Conservation (phyloP, 768 basidiomycete genomes). For the Trametes sanguinea region DNA sequence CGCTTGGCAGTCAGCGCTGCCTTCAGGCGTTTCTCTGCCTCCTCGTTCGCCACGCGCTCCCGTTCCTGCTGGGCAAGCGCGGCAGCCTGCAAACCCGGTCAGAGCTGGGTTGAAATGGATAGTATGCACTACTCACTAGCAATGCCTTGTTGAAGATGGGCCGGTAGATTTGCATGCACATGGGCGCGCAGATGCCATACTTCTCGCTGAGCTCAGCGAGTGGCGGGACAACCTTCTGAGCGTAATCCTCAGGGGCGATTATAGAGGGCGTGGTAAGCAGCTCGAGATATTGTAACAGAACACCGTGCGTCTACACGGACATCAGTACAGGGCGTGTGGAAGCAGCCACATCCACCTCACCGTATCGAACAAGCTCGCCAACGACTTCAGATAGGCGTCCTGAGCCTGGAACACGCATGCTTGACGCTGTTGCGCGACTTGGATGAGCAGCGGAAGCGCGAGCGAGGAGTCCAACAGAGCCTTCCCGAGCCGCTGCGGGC, state of each 20-base stretch:
- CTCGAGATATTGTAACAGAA: constrained; percentile 90
- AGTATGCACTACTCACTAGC: constrained; percentile 45
- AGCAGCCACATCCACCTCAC: constrained; percentile 48
- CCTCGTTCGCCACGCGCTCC: constrained; percentile 68
- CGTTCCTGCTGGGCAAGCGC: constrained; percentile 69
- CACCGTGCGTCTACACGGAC: constrained; percentile 74
- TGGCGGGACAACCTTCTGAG: constrained; percentile 71
- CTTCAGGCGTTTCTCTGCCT: constrained; percentile 79
- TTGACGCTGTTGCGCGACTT: constrained; percentile 90
- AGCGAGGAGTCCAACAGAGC: constrained; percentile 67
- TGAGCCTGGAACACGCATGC: constrained; percentile 75
- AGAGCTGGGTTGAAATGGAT: no score
- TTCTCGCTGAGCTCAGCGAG: constrained; percentile 69
- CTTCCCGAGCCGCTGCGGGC: constrained; percentile 66
- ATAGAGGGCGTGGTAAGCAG: constrained; percentile 75
- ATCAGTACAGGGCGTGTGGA: constrained; percentile 11
- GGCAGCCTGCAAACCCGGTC: constrained; percentile 43
- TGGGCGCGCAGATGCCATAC: constrained; percentile 81
- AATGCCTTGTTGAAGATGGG: constrained; percentile 71
- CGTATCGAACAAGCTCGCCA: constrained; percentile 86
- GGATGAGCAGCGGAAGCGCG: constrained; percentile 87
- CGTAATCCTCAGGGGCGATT: constrained; percentile 71
- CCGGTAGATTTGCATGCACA: constrained; percentile 93
- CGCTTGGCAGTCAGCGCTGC: constrained; percentile 78
- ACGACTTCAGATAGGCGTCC: constrained; percentile 80